These are phyloP conservation scores for Ceratobasidium sp. DNA, from an alignment of 1,284 basidiomycete genomes.

Conservation along the genomic window DNA sequence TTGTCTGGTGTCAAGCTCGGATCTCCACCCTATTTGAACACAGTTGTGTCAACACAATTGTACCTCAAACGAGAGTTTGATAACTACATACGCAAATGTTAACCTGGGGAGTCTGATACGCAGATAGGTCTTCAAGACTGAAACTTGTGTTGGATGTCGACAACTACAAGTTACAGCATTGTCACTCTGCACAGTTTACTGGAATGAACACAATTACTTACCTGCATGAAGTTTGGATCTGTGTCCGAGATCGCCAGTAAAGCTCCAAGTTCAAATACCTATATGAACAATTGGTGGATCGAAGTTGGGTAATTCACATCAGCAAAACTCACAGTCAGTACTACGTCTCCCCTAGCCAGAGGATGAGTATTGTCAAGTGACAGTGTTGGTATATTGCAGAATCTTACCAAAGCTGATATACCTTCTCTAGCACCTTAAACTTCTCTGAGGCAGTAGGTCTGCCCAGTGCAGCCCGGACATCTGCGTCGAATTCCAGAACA, in stretches of 20 bases:
- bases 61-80: background rate
- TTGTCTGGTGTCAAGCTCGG: background rate
- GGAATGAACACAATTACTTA: background rate
- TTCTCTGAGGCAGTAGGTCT: background rate
- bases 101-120: background rate
- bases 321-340: conserved; percentile 16
- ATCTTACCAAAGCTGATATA: conserved; percentile 16
- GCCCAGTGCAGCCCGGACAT: background rate
- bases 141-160: background rate
- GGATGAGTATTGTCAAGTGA: background rate
- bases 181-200: no score
- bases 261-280: conserved; percentile 24
- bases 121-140: background rate
- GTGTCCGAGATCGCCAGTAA: conserved; percentile 16
- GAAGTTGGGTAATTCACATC: background rate
- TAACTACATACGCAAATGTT: background rate
- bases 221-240: background rate
- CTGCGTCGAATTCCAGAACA: background rate
- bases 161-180: background rate
- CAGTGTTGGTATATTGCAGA: background rate
- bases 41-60: background rate
- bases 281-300: background rate
- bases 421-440: conserved; percentile 1
- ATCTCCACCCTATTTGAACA: background rate
- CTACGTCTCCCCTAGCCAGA: conserved; percentile 26